A percentile compares a stretch with the other conserved stretches of the same genome.
phyloP scores from a whole-genome alignment of 1,284 basidiomycete genomes.

The Boletellus sp. region DNA sequence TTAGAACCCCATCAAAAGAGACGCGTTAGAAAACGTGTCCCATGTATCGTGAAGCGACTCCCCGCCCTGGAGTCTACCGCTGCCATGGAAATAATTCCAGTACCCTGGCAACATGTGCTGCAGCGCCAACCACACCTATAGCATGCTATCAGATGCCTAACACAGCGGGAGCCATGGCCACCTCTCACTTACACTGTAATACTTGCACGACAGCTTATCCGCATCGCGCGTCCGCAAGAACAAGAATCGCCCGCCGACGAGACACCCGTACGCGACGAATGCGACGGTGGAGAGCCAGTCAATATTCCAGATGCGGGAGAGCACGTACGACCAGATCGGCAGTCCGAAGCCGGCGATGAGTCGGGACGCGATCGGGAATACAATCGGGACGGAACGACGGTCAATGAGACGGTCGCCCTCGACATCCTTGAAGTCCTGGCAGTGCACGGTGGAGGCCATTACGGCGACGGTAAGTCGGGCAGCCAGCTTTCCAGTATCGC shows the following conservation, averaged over 20 bases:
- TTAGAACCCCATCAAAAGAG: constrained; percentile 7
- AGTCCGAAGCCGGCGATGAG: constrained; percentile 4
- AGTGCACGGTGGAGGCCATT: constrained; percentile 36
- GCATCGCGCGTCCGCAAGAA: constrained; percentile 19
- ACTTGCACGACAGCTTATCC: constrained; percentile 33
- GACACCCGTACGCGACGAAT: constrained; percentile 28
- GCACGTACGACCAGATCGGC: constrained; percentile 23
- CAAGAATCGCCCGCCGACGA: constrained; percentile 30
- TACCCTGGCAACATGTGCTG: constrained; percentile 32
- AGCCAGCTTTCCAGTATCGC: constrained; percentile 22
- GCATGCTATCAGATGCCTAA: not conserved
- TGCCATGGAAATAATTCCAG: constrained; percentile 30
- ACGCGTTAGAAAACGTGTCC: constrained; percentile 11
- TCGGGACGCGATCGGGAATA: constrained; percentile 28
- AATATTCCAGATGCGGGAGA: constrained; percentile 27
- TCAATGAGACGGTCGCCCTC: constrained; percentile 33
- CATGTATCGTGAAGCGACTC: constrained; percentile 19
- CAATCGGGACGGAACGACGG: constrained; percentile 35
- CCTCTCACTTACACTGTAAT: constrained; percentile 30
- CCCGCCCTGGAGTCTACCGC: not conserved
- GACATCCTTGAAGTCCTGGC: constrained; percentile 40
- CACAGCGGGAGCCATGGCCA: not conserved
- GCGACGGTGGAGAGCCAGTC: constrained; percentile 20
- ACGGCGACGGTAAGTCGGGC: constrained; percentile 22
- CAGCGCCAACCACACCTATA: constrained; percentile 33